A percentile compares a stretch with the other conserved stretches of the same genome.
Conservation (phyloP, 371 early-diverging fungal species). For the Lichtheimia ramosa region DNA sequence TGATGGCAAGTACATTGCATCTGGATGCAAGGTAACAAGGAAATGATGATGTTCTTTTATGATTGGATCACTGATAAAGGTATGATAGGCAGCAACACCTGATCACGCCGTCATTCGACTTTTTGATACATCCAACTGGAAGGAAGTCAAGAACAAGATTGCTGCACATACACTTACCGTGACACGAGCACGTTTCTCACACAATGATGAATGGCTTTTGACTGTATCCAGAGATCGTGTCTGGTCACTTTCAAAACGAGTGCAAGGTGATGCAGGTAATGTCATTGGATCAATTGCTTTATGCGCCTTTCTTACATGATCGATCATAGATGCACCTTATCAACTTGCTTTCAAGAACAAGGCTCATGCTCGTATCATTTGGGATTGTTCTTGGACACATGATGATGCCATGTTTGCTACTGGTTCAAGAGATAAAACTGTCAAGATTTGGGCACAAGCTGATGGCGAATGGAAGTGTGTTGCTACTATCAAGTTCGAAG, state of each 20-base stretch:
- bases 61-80: neutral
- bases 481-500: slow-evolving; percentile 67
- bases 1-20: slow-evolving; percentile 75
- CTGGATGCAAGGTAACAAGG: slow-evolving; percentile 71
- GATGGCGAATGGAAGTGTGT: slow-evolving; percentile 36
- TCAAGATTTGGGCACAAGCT: slow-evolving; percentile 76
- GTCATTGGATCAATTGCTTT: slow-evolving; percentile 9
- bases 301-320: too few species aligned
- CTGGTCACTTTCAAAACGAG: slow-evolving; percentile 78
- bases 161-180: slow-evolving; percentile 85
- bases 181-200: slow-evolving; percentile 80
- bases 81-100: slow-evolving; percentile 59
- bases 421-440: slow-evolving; percentile 88
- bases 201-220: slow-evolving; percentile 68
- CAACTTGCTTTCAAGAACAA: slow-evolving; percentile 63
- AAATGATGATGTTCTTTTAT: neutral
- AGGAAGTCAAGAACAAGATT: slow-evolving; percentile 61
- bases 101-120: slow-evolving; percentile 81
- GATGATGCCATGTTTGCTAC: slow-evolving; percentile 86
- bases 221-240: slow-evolving; percentile 90
- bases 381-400: slow-evolving; percentile 85
- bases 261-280: slow-evolving; percentile 23
- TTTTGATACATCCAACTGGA: slow-evolving; percentile 74
- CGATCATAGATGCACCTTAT: slow-evolving; percentile 42
- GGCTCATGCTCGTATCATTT: slow-evolving; percentile 94